Evolutionary conservation across 768 basidiomycete genomes (phyloP).

Genomic region (Roridomyces roridus): DNA sequence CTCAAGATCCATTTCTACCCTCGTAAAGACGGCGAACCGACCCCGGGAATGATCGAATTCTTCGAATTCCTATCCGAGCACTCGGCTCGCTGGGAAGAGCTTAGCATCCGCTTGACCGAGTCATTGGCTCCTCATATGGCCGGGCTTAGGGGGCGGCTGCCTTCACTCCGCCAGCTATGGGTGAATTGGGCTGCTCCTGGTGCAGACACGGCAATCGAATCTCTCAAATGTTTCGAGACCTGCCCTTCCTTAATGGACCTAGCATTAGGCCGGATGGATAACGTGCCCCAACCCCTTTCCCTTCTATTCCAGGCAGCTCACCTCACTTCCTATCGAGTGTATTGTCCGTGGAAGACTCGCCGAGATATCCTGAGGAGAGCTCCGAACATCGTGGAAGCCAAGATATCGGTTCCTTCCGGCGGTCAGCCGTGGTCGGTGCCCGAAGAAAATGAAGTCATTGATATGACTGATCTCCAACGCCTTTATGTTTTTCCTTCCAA

Average conservation of each 20-base stretch:
- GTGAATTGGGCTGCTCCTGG: slow-evolving; percentile 1
- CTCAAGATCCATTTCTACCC: neutral
- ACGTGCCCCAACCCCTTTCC: neutral
- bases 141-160: no score
- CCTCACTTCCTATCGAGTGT: neutral
- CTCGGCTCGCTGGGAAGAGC: slow-evolving; percentile 1
- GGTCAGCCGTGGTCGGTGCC: neutral
- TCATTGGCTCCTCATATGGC: neutral
- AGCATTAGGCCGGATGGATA: neutral
- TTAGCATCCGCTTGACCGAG: neutral
- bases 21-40: no score
- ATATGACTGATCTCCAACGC: neutral
- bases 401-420: neutral
- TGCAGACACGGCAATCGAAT: neutral
- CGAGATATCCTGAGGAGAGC: neutral
- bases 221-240: neutral
- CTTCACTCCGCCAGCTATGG: neutral
- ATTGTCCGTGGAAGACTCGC: slow-evolving; percentile 1
- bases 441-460: neutral
- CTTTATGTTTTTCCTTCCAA: neutral
- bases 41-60: no score
- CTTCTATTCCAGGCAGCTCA: neutral
- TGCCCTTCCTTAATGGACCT: neutral
- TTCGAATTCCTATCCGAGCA: neutral
- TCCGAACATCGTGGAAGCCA: slow-evolving; percentile 1